Evolutionary conservation across 352 stramenopile genomes (phyloP).

Genomic region (Plasmopara muralis): DNA sequence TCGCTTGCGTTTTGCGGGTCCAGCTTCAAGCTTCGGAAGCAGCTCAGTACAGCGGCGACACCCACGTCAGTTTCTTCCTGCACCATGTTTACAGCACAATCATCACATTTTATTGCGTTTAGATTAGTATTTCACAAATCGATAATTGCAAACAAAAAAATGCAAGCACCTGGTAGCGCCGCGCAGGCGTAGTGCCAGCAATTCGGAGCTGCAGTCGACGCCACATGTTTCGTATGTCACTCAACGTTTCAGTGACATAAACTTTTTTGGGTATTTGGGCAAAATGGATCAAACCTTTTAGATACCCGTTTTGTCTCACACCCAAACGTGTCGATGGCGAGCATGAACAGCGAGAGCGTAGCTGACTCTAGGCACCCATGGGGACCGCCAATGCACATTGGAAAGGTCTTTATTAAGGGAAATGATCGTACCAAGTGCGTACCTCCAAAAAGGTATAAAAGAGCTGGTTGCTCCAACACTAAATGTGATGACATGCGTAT

Average conservation of each 20-base stretch:
- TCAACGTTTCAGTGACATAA: slow-evolving; percentile 6
- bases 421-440: slow-evolving; percentile 82
- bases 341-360: slow-evolving; percentile 16
- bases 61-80: slow-evolving; percentile 80
- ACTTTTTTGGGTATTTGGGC: background rate
- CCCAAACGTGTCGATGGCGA: slow-evolving; percentile 16
- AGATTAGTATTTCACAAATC: no score
- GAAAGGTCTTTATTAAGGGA: slow-evolving; percentile 82
- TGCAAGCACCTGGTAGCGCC: slow-evolving; percentile 62
- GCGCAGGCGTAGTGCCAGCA: slow-evolving; percentile 65
- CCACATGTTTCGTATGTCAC: slow-evolving; percentile 31
- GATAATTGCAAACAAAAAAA: no score
- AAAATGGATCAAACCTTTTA: no score
- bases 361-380: slow-evolving; percentile 50
- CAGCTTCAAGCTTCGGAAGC: slow-evolving; percentile 60
- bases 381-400: slow-evolving; percentile 74
- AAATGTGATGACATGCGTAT: slow-evolving; percentile 6
- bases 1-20: slow-evolving; percentile 38
- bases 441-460: background rate
- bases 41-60: slow-evolving; percentile 70
- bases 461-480: slow-evolving; percentile 4
- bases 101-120: background rate
- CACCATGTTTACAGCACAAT: slow-evolving; percentile 4
- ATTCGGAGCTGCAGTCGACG: slow-evolving; percentile 72
- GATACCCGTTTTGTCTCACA: no score